Evolutionary conservation across 495 filamentous ascomycete genomes (phyloP), one percentile per base, ranked within the genome.

Genomic region (Articulospora tetracladia): DNA sequence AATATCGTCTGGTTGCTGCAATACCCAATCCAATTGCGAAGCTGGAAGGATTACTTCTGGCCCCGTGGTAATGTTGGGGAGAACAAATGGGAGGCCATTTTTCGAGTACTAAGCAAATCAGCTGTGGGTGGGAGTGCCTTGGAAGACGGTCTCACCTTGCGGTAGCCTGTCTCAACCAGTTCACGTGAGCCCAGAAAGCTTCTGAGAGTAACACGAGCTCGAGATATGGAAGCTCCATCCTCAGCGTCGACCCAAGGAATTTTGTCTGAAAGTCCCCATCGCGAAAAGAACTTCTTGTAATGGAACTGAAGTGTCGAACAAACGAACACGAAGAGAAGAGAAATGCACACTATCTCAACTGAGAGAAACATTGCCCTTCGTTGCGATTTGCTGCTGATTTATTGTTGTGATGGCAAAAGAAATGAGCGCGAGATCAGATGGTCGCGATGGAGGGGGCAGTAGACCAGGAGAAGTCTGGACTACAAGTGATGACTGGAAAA

Each of bases 21-120:
- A 57, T 25, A 80, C 70, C 67, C 73, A 80, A 41, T 73, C 65
- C 25, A 70, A 63, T 49, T 78, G 69, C 19, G 70, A 61, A 1
- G 64, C 64, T 1, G 79, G 78, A 17, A 81, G 62, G n/a, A 79
- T 46, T 1, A 82, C 68, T 56, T 78, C 74, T 15, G 75, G 76
- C 12, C 73, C 69, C 24, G 70, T 72, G 34, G 72, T 62, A 22
- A 72, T 65, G 59, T 75, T 74, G 1, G 77, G 75, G 3, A 75
- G 63, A 10, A 79, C 66, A 53, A 72, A 79, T 3, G 69, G 58
- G 25, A 69, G 59, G 51, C 60, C 61, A 19, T 64, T 51, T 47
- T 75, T 77, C 24, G 70, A 73, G 61, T 76, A 77, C 75, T 77
- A 11, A 7, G 32, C 13, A 36, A 10, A 27, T 61, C 25, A 61